phyloP scores from a whole-genome alignment of 202 grass and related monocot genomes.

The Cymbopogon flexuosus region DNA sequence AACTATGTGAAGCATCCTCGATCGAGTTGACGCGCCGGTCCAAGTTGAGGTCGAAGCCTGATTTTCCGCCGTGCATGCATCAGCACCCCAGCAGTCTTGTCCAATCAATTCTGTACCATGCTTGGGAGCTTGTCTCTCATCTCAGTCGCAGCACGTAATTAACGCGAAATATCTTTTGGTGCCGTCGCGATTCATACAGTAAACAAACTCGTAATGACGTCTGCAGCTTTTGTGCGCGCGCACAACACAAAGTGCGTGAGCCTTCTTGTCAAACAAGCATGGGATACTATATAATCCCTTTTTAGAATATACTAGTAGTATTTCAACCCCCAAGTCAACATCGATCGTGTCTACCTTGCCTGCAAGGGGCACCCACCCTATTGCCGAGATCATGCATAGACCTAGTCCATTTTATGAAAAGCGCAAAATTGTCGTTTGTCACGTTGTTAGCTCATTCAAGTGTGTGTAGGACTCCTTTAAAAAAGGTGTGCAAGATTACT shows the following conservation, averaged over 20 bases:
- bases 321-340: constrained; percentile 11
- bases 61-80: constrained; percentile 13
- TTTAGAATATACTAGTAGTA: background rate
- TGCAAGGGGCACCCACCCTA: background rate
- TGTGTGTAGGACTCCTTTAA: too few species aligned
- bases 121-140: background rate
- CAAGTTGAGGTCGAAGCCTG: background rate
- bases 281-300: background rate
- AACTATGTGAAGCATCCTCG: background rate
- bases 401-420: constrained; percentile 12
- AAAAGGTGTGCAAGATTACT: background rate
- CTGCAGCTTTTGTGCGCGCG: background rate
- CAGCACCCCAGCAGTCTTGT: background rate
- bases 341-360: constrained; percentile 13
- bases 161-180: background rate
- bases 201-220: background rate
- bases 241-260: background rate
- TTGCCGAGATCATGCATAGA: background rate
- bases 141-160: background rate
- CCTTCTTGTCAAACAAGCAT: background rate
- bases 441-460: background rate
- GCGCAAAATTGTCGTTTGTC: constrained; percentile 33
- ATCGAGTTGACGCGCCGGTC: background rate
- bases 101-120: background rate
- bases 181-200: background rate